Base-by-base conservation (phyloP, 108 stramenopile species). In the Cyclotella atomus region DNA sequence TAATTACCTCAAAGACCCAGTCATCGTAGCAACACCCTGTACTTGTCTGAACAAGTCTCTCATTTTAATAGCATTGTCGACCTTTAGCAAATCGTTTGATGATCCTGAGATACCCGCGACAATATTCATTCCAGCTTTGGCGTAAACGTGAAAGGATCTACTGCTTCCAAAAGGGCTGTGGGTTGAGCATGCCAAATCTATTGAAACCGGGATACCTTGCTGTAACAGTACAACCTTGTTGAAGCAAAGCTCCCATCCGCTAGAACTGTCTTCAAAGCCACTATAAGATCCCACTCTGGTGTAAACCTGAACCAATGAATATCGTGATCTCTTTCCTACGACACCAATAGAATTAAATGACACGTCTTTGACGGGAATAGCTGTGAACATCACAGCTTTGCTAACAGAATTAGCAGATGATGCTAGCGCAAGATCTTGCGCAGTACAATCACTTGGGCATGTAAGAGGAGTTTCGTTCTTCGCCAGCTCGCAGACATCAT, bases 261-360 rank as follows among this genome's bases (percentile, higher is more conserved):
- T 32, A 32, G 56, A n/a, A 30, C n/a, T 57, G 15, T 57, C 14
- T 30, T 57, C 56, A 30, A 57, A 28, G 12, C 56, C 56, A 32
- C 14, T 32, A n/a, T 57, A 57, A 16, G 10, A 15, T 3, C 56
- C 56, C 10, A 32, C 56, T 3, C 56, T 28, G 12, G 56, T 30
- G 32, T 57, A 57, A 57, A 57, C n/a, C 56, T 57, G 29, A 10
- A 57, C 56, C 56, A 57, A 16, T 30, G 56, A 32, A 30, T 57
- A 32, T 0, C 56, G 29, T 1, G 10, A 32, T 19, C 32, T 57
- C 29, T 57, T 57, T 29, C 56, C 56, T 7, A 32, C 29, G 0
- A 57, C 29, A 32, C 56, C 30, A 32, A 57, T 30, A 7, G 56
- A 57, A 32, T 28, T 9, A 57, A 57, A 57, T 32, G 56, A 1